Base-by-base conservation (phyloP, 106 monocot genomes). In the Amphibolis antarctica region DNA sequence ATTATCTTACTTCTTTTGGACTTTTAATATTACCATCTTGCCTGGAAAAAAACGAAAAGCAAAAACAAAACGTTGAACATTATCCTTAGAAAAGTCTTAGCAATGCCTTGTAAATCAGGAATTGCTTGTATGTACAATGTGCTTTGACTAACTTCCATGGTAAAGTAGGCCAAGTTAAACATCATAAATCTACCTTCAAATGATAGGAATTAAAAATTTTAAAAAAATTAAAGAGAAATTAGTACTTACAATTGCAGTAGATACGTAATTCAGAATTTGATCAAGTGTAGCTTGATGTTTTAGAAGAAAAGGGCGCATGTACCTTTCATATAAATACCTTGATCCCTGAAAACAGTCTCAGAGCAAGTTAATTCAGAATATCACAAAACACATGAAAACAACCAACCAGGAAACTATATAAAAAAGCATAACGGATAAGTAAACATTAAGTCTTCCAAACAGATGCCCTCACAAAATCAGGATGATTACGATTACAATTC, bases 241-340 rank as follows among this genome's bases (percentile, higher is more conserved):
- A 60, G 62, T 17, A 55, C 84, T 53, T 85, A 88, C 93, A 62
- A 78, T 74, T 73, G 88, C 93, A 60, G 50, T 62, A 24, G 78
- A 75, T 0, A 72, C 61, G n/a, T 62, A 59, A 48, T 43, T 43
- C 12, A 82, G 74, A 4, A 93, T 20, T 56, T 65, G 71, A 68
- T 93, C 88, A 59, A 93, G 58, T 74, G 44, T 85, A 63, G 76
- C 80, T 77, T 93, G 93, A 79, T 88, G 88, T 46, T 73, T 89
- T 72, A 83, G 57, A 25, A 94, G 64, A 62, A 94, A 86, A 25
- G 85, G 88, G 14, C 79, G 85, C 58, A 94, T 29, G 75, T 89
- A 66, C 46, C 67, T 83, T 28, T 44, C 57, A 75, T 94, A 94
- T 42, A 94, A 66, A 65, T 81, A 76, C 52, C 49, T 89, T 57